Base-by-base conservation (phyloP, 805 yeast genomes). In the Hanseniaspora guilliermondii region DNA sequence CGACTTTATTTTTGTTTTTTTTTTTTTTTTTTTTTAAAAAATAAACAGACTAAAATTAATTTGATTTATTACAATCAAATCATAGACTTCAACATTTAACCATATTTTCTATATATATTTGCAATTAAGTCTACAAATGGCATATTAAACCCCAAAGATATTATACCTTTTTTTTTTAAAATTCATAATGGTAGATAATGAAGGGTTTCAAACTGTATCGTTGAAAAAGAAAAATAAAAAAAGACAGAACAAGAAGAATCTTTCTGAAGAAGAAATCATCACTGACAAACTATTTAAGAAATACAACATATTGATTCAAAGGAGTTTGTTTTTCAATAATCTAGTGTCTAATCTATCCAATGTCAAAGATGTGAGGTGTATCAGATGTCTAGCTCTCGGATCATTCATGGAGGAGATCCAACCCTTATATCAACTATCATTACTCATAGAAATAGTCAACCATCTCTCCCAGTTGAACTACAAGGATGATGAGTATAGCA, bases 301-400 rank as follows among this genome's bases (percentile, higher is more conserved):
- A 30, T 66, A 59, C 54, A 58, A 63, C 53, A 50, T 47, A 6
- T 48, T 50, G 3, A 56, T 75, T 1, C 56, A 49, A 35, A 47
- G 53, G 1, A 69, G 72, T 2, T 37, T 30, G 0, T 62, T 71
- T 57, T 66, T 68, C 53, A n/a, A 55, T 8, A 63, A 65, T 19
- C 53, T 72, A 7, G 27, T 53, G 1, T 22, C 42, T 8, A 52
- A 52, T 59, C 5, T 44, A 59, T 0, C 49, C 71, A 6, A 52
- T 55, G 3, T 56, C 56, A 24, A 46, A 40, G 5, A 58, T 3
- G 22, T 70, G 11, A 57, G 53, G 2, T 59, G 56, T 27, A 73
- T 85, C 57, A 69, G 87, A 60, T 85, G 91, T 60, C 65, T 85
- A 32, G 94, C 91, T 0, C 68, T 85, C 21, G 95, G 94, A 0